A percentile compares a stretch with the other conserved stretches of the same genome.
Conservation (phyloP, 768 basidiomycete species). For the Trichaptum fuscoviolaceum region DNA sequence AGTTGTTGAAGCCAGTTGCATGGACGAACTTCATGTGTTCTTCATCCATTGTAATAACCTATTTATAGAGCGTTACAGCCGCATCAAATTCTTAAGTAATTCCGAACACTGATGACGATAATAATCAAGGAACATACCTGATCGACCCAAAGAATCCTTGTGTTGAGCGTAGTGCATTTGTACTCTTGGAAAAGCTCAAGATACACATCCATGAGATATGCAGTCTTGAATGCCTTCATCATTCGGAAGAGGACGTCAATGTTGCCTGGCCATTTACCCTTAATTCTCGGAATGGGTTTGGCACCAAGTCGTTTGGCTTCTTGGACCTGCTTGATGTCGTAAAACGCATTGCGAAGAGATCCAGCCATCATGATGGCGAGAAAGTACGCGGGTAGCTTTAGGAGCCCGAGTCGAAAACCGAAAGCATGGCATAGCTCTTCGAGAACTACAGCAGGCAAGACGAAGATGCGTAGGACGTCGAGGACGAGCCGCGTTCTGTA, state of each 20-base stretch:
- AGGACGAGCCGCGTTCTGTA: slow-evolving; percentile 47
- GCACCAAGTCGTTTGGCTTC: slow-evolving; percentile 48
- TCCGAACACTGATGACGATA: slow-evolving; percentile 5
- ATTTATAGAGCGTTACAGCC: slow-evolving; percentile 5
- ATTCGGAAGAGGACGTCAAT: slow-evolving; percentile 59
- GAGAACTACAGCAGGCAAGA: slow-evolving; percentile 37
- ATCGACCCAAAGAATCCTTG: slow-evolving; percentile 64
- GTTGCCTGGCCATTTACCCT: slow-evolving; percentile 76
- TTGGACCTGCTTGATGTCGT: slow-evolving; percentile 30
- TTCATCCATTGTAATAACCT: slow-evolving; percentile 76
- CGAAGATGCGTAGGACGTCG: slow-evolving; percentile 38
- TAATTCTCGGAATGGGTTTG: slow-evolving; percentile 47
- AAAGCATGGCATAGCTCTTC: slow-evolving; percentile 25
- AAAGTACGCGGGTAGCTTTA: slow-evolving; percentile 33
- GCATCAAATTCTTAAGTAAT: not conserved
- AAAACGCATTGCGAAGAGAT: slow-evolving; percentile 28
- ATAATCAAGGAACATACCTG: slow-evolving; percentile 33
- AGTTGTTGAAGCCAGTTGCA: slow-evolving; percentile 59
- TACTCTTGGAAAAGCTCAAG: slow-evolving; percentile 66
- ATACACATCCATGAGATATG: slow-evolving; percentile 60
- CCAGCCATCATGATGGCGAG: slow-evolving; percentile 39
- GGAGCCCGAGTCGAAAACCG: slow-evolving; percentile 28
- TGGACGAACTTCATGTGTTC: slow-evolving; percentile 61
- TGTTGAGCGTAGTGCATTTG: slow-evolving; percentile 64
- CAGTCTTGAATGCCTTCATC: slow-evolving; percentile 48